phyloP scores from a whole-genome alignment of 306 rosid species.

The Alnus rubra region DNA sequence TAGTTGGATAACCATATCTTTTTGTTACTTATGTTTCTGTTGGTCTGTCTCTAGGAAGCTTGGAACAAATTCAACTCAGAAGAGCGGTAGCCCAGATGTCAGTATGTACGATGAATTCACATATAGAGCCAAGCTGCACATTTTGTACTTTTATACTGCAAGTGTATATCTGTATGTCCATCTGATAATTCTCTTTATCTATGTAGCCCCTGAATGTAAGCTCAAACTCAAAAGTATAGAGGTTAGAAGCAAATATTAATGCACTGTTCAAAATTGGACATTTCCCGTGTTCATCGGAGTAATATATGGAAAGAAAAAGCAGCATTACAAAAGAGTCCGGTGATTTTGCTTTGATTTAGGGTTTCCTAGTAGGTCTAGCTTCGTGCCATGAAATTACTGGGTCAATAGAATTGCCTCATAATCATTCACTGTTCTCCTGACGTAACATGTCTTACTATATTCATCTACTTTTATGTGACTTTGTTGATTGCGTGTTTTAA shows the following conservation, averaged over 20 bases:
- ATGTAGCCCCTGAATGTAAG: slow-evolving; percentile 28
- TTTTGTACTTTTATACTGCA: slow-evolving; percentile 29
- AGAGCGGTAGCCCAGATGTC: slow-evolving; percentile 55
- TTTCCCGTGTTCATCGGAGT: neutral
- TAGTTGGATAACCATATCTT: neutral
- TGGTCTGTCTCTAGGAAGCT: slow-evolving; percentile 65
- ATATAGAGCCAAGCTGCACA: neutral
- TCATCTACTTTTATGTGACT: no score
- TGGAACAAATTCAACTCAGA: slow-evolving; percentile 97
- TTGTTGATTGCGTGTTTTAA: no score
- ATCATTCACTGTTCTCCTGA: neutral
- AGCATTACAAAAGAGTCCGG: neutral
- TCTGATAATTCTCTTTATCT: slow-evolving; percentile 11
- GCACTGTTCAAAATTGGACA: neutral
- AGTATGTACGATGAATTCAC: slow-evolving; percentile 10
- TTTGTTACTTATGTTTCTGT: neutral
- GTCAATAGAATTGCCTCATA: neutral
- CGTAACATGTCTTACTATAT: no score
- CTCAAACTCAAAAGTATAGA: slow-evolving; percentile 20
- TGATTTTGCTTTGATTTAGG: neutral
- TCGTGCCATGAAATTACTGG: no score
- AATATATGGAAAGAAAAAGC: neutral
- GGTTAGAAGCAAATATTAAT: slow-evolving; percentile 23
- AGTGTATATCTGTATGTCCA: slow-evolving; percentile 27
- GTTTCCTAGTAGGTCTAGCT: no score